phyloP scores from a whole-genome alignment of 805 yeast species.

The Candida maltosa region DNA sequence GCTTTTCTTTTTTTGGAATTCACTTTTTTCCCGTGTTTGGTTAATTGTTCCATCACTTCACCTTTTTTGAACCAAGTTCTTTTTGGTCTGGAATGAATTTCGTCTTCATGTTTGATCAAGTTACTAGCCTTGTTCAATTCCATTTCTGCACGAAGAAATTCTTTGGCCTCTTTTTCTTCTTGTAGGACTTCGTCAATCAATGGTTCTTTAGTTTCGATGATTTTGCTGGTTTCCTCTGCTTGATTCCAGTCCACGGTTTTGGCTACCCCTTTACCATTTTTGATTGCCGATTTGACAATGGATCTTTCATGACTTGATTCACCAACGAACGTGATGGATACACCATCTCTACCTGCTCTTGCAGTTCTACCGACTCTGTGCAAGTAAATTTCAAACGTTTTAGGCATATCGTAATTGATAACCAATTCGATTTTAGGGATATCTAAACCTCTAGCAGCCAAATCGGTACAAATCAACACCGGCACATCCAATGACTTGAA shows the following conservation, averaged over 20 bases:
- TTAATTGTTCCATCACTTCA: conserved; percentile 34
- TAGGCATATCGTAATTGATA: conserved; percentile 94
- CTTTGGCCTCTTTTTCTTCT: conserved; percentile 89
- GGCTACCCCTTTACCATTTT: conserved; percentile 75
- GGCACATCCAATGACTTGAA: conserved; percentile 85
- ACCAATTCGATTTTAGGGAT: conserved; percentile 96
- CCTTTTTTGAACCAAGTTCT: conserved; percentile 87
- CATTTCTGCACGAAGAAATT: conserved; percentile 84
- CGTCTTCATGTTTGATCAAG: conserved; percentile 71
- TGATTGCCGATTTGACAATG: conserved; percentile 88
- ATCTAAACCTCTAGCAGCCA: conserved; percentile 99
- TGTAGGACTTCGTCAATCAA: conserved; percentile 72
- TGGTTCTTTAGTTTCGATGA: conserved; percentile 57
- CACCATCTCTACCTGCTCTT: conserved; percentile 97
- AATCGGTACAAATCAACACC: conserved; percentile 89
- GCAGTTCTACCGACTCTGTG: conserved; percentile 99
- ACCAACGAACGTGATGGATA: conserved; percentile 89
- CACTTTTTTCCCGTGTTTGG: conserved; percentile 50
- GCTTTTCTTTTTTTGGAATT: conserved; percentile 73
- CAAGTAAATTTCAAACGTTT: conserved; percentile 82
- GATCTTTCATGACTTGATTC: conserved; percentile 83
- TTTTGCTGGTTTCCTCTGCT: conserved; percentile 63
- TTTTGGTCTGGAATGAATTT: conserved; percentile 85
- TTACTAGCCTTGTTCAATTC: conserved; percentile 84
- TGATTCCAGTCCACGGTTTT: conserved; percentile 88